These are phyloP conservation scores for Venturia aucupariae DNA, from an alignment of 2,329 filamentous ascomycete species.

Conservation along the genomic window DNA sequence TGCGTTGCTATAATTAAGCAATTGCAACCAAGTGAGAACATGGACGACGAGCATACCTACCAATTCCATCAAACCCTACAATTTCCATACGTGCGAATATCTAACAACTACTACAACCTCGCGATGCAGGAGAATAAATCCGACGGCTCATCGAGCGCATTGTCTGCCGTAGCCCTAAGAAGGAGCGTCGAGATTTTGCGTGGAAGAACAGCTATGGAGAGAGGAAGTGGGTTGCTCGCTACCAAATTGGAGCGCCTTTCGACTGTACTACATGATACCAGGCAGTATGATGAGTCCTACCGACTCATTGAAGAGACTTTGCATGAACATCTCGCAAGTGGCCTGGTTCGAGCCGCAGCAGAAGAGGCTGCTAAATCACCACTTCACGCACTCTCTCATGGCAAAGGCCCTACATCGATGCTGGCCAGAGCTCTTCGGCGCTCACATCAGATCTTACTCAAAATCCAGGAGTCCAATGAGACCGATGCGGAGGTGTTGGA, in stretches of 20 bases:
- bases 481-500: slow-evolving; percentile 40
- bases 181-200: slow-evolving; percentile 56
- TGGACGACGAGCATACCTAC: background rate
- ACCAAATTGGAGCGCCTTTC: slow-evolving; percentile 60
- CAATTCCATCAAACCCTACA: slow-evolving; percentile 2
- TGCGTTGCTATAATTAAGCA: slow-evolving; percentile 23
- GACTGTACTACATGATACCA: slow-evolving; percentile 47
- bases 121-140: slow-evolving; percentile 45
- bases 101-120: slow-evolving; percentile 61
- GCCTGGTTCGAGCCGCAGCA: slow-evolving; percentile 47
- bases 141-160: slow-evolving; percentile 33
- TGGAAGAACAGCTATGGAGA: slow-evolving; percentile 44
- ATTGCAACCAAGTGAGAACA: slow-evolving; percentile 19
- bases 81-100: slow-evolving; percentile 51
- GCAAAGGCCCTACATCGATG: background rate
- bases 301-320: slow-evolving; percentile 52
- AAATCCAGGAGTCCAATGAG: slow-evolving; percentile 34
- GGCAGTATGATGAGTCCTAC: slow-evolving; percentile 48
- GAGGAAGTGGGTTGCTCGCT: slow-evolving; percentile 49
- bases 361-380: slow-evolving; percentile 41
- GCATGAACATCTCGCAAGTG: slow-evolving; percentile 50
- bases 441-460: slow-evolving; percentile 20
- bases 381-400: slow-evolving; percentile 25
- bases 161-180: slow-evolving; percentile 48
- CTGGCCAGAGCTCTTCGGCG: background rate